These are phyloP conservation scores for Pythium insidiosum DNA, from an alignment of 352 stramenopile species.

Conservation along the genomic window DNA sequence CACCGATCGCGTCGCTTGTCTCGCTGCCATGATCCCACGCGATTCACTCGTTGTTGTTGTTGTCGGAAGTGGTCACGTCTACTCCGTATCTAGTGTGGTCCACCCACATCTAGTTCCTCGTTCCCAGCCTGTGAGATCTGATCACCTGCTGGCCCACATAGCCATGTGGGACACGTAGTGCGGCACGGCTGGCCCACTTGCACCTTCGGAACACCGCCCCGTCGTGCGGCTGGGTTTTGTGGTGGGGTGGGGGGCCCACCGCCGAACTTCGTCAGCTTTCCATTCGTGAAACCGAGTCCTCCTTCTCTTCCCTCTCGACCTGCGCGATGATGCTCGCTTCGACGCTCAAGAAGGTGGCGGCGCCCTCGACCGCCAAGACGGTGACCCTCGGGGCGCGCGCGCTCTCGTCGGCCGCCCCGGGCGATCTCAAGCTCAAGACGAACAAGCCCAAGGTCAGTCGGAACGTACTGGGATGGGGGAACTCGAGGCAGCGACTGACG, in stretches of 20 bases:
- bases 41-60: background rate
- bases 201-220: constrained; percentile 14
- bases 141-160: constrained; percentile 9
- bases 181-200: constrained; percentile 6
- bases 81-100: constrained; percentile 4
- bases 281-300: background rate
- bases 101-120: too few species aligned
- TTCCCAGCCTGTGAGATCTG: too few species aligned
- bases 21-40: background rate
- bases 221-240: constrained; percentile 3
- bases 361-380: constrained; percentile 17
- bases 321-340: too few species aligned
- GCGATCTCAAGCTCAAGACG: constrained; percentile 69
- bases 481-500: too few species aligned
- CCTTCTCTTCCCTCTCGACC: too few species aligned
- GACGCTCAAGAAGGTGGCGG: constrained; percentile 17
- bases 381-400: constrained; percentile 38
- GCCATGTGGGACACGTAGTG: background rate
- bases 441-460: constrained; percentile 64
- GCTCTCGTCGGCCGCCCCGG: constrained; percentile 39
- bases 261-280: background rate
- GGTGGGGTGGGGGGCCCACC: constrained; percentile 5
- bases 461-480: too few species aligned
- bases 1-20: constrained; percentile 15
- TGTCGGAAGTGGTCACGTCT: constrained; percentile 4